Conservation (phyloP, 2,329 filamentous ascomycete species). For the Teratosphaeria gauchensis region DNA sequence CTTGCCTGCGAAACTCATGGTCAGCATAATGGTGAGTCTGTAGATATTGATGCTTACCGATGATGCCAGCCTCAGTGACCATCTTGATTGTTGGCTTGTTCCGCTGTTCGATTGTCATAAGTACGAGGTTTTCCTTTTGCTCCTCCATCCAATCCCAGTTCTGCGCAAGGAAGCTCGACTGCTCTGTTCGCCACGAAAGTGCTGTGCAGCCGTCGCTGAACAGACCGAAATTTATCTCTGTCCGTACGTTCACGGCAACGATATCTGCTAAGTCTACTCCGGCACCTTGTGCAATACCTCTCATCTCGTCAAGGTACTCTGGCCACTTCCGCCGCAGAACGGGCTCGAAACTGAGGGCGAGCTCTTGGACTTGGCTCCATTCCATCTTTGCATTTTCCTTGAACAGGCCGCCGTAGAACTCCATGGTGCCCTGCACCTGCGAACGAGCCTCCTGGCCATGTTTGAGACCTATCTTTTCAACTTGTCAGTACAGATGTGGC, state of each 20-base stretch:
- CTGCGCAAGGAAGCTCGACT: conserved; percentile 39
- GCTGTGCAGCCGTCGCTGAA: conserved; percentile 51
- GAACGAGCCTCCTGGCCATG: conserved; percentile 34
- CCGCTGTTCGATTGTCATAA: conserved; percentile 36
- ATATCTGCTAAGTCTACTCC: conserved; percentile 40
- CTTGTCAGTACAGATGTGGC: background rate
- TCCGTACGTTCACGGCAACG: conserved; percentile 49
- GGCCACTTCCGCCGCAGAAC: conserved; percentile 36
- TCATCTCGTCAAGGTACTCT: conserved; percentile 35
- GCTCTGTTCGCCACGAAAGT: conserved; percentile 35
- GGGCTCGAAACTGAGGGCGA: conserved; percentile 40
- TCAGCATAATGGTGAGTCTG: background rate
- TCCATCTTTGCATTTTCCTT: conserved; percentile 35
- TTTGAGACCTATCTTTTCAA: conserved; percentile 37
- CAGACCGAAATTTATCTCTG: conserved; percentile 48
- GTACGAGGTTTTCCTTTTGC: conserved; percentile 42
- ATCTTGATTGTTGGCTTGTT: conserved; percentile 43
- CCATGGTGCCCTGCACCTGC: conserved; percentile 35
- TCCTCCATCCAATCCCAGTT: conserved; percentile 52
- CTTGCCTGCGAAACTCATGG: conserved; percentile 30
- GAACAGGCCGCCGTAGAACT: conserved; percentile 41
- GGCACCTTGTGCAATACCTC: conserved; percentile 41
- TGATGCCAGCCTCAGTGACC: conserved; percentile 51
- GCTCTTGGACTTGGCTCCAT: conserved; percentile 37
- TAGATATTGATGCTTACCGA: conserved; percentile 31